A percentile compares a stretch with the other conserved stretches of the same genome.
Conservation (phyloP, 2,329 filamentous ascomycete genomes). For the Chaetothyriales sp. region DNA sequence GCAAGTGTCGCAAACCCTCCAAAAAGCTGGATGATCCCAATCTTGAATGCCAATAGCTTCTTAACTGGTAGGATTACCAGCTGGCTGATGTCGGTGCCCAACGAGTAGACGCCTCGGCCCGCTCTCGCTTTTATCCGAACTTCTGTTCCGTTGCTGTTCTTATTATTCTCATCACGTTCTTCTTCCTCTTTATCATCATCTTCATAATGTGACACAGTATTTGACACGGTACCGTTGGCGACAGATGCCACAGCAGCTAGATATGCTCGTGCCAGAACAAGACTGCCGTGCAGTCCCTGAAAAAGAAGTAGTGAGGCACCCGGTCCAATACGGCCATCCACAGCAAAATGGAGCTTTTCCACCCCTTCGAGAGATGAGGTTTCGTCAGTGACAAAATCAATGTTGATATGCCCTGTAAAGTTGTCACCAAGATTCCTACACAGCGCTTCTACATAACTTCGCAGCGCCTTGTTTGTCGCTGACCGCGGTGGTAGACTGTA, state of each 20-base stretch:
- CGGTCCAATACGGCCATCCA: slow-evolving; percentile 56
- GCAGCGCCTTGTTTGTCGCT: slow-evolving; percentile 14
- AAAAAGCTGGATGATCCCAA: slow-evolving; percentile 4
- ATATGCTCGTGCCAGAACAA: slow-evolving; percentile 33
- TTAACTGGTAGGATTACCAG: slow-evolving; percentile 37
- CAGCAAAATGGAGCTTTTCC: slow-evolving; percentile 40
- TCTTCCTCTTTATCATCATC: neutral
- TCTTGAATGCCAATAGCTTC: slow-evolving; percentile 21
- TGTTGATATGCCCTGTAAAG: slow-evolving; percentile 58
- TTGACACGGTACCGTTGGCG: slow-evolving; percentile 8
- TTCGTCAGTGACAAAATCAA: slow-evolving; percentile 54
- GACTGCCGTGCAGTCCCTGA: slow-evolving; percentile 27
- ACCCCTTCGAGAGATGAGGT: slow-evolving; percentile 8
- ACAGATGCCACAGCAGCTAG: slow-evolving; percentile 31
- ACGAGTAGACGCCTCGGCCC: slow-evolving; percentile 42
- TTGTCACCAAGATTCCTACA: slow-evolving; percentile 21
- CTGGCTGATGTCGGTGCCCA: slow-evolving; percentile 49
- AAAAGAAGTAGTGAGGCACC: slow-evolving; percentile 55
- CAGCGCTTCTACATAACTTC: slow-evolving; percentile 34
- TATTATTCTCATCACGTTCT: neutral
- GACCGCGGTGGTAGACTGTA: slow-evolving; percentile 37
- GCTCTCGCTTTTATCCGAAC: slow-evolving; percentile 11
- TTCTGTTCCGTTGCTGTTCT: neutral
- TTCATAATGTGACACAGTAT: slow-evolving; percentile 5
- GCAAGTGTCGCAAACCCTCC: slow-evolving; percentile 23